Percentiles rank a stretch among this genome's conserved stretches.
Conservation (phyloP, 2,329 filamentous ascomycete species). For the Cercospora sojina region DNA sequence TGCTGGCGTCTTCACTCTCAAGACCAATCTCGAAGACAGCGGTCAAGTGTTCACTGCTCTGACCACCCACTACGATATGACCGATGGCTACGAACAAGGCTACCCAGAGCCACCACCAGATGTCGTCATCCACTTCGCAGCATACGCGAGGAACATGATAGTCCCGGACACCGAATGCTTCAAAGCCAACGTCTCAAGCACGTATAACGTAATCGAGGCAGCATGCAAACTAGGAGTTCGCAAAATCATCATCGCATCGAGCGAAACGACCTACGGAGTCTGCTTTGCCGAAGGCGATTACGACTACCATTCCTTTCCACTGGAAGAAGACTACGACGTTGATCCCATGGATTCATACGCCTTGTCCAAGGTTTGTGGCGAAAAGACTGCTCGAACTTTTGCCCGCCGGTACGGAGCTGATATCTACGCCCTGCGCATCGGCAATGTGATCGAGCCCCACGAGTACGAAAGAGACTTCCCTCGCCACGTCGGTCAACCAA, state of each 20-base stretch:
- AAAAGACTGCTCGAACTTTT: conserved; percentile 58
- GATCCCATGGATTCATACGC: conserved; percentile 64
- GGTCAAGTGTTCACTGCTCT: conserved; percentile 59
- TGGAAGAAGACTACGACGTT: conserved; percentile 59
- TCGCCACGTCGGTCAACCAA: conserved; percentile 47
- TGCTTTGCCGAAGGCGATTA: conserved; percentile 60
- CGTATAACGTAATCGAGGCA: conserved; percentile 63
- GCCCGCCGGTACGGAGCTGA: conserved; percentile 56
- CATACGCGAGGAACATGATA: conserved; percentile 60
- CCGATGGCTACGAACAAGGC: conserved; percentile 47
- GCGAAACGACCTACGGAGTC: conserved; percentile 61
- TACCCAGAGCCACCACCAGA: conserved; percentile 51
- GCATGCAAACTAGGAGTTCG: conserved; percentile 61
- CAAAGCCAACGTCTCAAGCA: conserved; percentile 54
- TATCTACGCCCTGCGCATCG: conserved; percentile 59
- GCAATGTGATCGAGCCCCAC: conserved; percentile 61
- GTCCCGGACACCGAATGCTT: conserved; percentile 62
- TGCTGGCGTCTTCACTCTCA: conserved; percentile 53
- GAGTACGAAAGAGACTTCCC: conserved; percentile 55
- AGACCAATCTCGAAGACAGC: conserved; percentile 55
- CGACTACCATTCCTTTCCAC: conserved; percentile 58
- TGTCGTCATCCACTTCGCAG: conserved; percentile 63
- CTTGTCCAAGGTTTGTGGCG: conserved; percentile 59
- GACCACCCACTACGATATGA: conserved; percentile 57
- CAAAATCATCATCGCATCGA: conserved; percentile 62